Conservation (phyloP, 768 basidiomycete genomes). For the Harrya chromipes region DNA sequence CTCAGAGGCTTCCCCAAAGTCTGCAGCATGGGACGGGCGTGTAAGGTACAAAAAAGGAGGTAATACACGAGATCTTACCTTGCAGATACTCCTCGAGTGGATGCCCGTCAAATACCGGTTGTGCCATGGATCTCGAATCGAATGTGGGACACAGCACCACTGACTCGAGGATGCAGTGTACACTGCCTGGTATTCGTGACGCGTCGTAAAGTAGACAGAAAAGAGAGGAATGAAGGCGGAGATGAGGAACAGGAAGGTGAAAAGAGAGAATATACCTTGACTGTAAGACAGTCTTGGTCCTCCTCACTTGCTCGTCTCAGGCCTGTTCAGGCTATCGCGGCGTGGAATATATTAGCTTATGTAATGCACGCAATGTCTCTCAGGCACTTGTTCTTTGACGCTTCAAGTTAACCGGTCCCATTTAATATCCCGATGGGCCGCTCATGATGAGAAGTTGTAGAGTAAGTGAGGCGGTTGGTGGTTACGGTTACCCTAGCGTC, state of each 20-base stretch:
- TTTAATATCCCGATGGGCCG: too few species aligned
- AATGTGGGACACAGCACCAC: constrained; percentile 3
- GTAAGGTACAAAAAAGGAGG: constrained; percentile 3
- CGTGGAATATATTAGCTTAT: neutral
- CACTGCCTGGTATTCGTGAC: constrained; percentile 23
- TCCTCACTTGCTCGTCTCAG: too few species aligned
- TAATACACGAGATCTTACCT: constrained; percentile 37
- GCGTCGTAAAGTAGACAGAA: constrained; percentile 13
- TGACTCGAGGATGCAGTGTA: constrained; percentile 12
- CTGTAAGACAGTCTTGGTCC: neutral
- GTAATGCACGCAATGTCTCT: neutral
- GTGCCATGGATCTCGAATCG: constrained; percentile 51
- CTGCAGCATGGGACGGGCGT: constrained; percentile 34
- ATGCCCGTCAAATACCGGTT: constrained; percentile 74
- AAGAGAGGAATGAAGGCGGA: constrained; percentile 16
- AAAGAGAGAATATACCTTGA: constrained; percentile 13
- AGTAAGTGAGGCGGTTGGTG: too few species aligned
- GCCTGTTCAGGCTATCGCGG: too few species aligned
- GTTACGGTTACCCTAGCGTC: too few species aligned
- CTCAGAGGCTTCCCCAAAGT: constrained; percentile 55
- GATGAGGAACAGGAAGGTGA: constrained; percentile 21
- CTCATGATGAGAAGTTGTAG: too few species aligned
- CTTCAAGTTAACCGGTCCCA: too few species aligned
- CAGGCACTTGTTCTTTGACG: too few species aligned
- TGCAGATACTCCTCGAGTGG: constrained; percentile 71